Conservation (phyloP, 768 basidiomycete species). For the Amanita pallidorosea region DNA sequence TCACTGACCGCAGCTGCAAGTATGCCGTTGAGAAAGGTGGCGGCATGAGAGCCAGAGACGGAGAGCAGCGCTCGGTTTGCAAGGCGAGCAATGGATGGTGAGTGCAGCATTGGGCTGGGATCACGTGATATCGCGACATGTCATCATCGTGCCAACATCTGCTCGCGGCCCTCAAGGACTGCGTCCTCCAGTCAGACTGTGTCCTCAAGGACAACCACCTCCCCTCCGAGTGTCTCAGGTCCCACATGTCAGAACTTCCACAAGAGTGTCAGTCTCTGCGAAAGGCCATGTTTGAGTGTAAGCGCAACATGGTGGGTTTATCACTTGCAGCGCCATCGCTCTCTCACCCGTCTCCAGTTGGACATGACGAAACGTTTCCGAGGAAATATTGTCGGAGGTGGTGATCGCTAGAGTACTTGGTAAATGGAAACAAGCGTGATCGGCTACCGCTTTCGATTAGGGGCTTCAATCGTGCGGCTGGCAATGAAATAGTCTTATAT, state of each 20-base stretch:
- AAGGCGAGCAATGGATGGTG: conserved; percentile 50
- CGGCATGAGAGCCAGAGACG: conserved; percentile 70
- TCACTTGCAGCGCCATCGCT: background rate
- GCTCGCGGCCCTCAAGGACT: conserved; percentile 70
- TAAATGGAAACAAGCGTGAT: no score
- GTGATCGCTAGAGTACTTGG: no score
- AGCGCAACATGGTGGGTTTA: conserved; percentile 70
- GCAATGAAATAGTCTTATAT: no score
- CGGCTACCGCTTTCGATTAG: no score
- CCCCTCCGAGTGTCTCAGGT: conserved; percentile 78
- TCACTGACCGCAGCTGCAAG: conserved; percentile 39
- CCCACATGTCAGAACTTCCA: conserved; percentile 69
- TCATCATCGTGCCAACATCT: conserved; percentile 74
- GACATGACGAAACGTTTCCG: conserved; percentile 81
- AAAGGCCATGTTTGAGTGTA: conserved; percentile 83
- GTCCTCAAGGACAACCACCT: conserved; percentile 66
- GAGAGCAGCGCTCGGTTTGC: conserved; percentile 60
- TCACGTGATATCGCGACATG: conserved; percentile 29
- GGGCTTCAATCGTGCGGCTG: no score
- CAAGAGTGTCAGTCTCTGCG: conserved; percentile 72
- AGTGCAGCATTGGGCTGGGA: conserved; percentile 23
- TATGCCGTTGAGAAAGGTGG: conserved; percentile 76
- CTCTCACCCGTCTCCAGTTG: conserved; percentile 30
- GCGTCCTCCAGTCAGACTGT: conserved; percentile 78
- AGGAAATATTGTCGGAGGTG: conserved; percentile 55